Base-by-base conservation (phyloP, 2,329 filamentous ascomycete species). In the Colletotrichum spinosum region DNA sequence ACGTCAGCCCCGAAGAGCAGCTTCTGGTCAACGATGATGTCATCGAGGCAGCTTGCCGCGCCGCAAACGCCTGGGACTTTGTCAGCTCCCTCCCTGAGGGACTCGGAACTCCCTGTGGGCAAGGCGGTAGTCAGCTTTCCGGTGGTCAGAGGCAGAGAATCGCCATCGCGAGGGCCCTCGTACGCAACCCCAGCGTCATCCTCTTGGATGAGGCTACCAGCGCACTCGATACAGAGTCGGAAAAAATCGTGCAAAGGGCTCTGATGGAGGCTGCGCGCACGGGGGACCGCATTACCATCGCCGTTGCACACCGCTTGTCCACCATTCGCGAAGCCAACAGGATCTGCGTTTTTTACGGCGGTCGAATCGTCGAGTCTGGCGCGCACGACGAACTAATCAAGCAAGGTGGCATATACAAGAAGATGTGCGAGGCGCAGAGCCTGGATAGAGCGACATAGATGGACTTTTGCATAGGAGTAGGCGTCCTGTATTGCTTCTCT, bases 61-160 rank as follows among this genome's bases (percentile, higher is more conserved):
- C 86, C 54, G 84, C 86, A 15, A 88, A 87, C 72, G 83, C 84
- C 3, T 82, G 84, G 70, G 82, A 86, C 17, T 89, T 89, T 63
- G 80, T 89, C 38, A 74, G 79, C 1, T 83, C 82, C 2, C 78
- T 89, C 0, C 86, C 87, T 0, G 52, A 67, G 13, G 88, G 87
- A 0, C 88, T 92, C 60, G 78, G 83, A 2, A 91, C 90, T 0
- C 78, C 82, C 1, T 90, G 91, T 17, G 90, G 90, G 2, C 86
- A 90, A 68, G 85, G 86, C 48, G 90, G 90, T 1, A 85, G 89
- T 13, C 88, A 90, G 61, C 79, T 94, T 1, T 92, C 89, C 1
- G 91, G 91, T 17, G 91, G 91, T 1, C 90, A 93, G 73, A 81
- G 90, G 5, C 91, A 93, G 73, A 86, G 90, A 15, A 85, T 92